Base-by-base conservation (phyloP, 2,329 filamentous ascomycete species). In the Epichloe festucae region DNA sequence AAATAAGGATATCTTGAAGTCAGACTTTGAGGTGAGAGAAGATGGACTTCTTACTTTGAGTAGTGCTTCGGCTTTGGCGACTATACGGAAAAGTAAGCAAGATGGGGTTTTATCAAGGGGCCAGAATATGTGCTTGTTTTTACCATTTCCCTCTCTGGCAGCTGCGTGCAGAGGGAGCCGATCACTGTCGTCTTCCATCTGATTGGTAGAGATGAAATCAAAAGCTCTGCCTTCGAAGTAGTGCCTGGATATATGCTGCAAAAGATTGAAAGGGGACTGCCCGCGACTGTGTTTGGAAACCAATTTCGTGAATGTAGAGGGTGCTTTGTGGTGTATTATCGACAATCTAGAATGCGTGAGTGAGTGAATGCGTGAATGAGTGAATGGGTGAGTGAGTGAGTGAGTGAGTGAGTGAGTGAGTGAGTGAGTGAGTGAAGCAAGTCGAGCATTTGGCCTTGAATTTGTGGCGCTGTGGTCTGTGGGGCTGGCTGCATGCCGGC, bases 111-210 rank as follows among this genome's bases (percentile, higher is more conserved):
- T n/a, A 6, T 11, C 1, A n/a, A 14, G 21, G n/a, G 39, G 3
- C 7, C 7, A 7, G 34, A 34, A 48, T 3, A 8, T 12, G 21
- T 23, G 8, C 42, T 4, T 44, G 8, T 27, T 34, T 76, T 64
- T 76, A 95, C 90, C 77, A 73, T 81, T 81, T 85, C 42, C 90
- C 66, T 95, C 88, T 52, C 90, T 79, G 55, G 85, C 85, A 42
- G 91, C 91, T 58, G 87, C 87, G 64, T 97, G 91, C 43, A 96
- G 84, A 31, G 89, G 85, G 60, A 84, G 96, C 60, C 85, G 88
- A 49, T 81, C 73, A 44, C 67, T 59, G 19, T 73, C 65, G 6
- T 68, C 63, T 49, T 66, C 63, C 63, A 67, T 66, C 8, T 17
- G 36, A 14, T 5, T 14, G 36, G 12, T 14, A 2, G 17, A 36